These are phyloP conservation scores for Phytopythium sindhum DNA, from an alignment of 352 stramenopile genomes.

Conservation along the genomic window DNA sequence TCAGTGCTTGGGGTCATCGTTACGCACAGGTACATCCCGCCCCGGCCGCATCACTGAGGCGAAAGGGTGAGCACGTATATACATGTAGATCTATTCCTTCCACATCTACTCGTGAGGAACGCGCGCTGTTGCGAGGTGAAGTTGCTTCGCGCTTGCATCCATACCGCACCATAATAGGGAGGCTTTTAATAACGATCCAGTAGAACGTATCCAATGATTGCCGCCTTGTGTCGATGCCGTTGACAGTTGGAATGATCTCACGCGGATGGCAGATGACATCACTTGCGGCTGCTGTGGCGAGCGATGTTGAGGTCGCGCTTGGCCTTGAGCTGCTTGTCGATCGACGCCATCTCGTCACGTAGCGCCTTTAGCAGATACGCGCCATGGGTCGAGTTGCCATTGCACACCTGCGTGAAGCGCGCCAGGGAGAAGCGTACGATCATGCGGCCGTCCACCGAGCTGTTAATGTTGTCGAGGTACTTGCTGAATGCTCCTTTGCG, in stretches of 20 bases:
- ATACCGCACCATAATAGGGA: no score
- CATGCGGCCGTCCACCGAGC: slow-evolving; percentile 52
- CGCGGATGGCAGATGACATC: neutral
- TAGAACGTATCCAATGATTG: neutral
- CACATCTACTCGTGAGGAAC: no score
- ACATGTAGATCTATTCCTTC: neutral
- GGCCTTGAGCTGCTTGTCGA: slow-evolving; percentile 55
- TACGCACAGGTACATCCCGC: slow-evolving; percentile 60
- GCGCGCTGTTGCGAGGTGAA: neutral
- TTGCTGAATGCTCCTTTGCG: slow-evolving; percentile 50
- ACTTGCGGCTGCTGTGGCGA: slow-evolving; percentile 12
- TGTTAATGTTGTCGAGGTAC: slow-evolving; percentile 43
- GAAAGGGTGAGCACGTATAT: neutral
- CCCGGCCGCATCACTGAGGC: slow-evolving; percentile 36
- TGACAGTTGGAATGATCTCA: no score
- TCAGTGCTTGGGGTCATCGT: slow-evolving; percentile 58
- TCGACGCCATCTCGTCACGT: slow-evolving; percentile 43
- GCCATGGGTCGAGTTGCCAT: slow-evolving; percentile 50
- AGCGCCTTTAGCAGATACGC: slow-evolving; percentile 59
- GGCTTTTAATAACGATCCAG: neutral
- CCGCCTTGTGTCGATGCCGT: neutral
- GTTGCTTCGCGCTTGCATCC: neutral
- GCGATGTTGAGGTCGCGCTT: slow-evolving; percentile 42
- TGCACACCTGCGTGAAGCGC: slow-evolving; percentile 66
- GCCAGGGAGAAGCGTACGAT: slow-evolving; percentile 56